These are phyloP conservation scores for Huntiella savannae DNA, from an alignment of 2,329 filamentous ascomycete species.

Conservation along the genomic window DNA sequence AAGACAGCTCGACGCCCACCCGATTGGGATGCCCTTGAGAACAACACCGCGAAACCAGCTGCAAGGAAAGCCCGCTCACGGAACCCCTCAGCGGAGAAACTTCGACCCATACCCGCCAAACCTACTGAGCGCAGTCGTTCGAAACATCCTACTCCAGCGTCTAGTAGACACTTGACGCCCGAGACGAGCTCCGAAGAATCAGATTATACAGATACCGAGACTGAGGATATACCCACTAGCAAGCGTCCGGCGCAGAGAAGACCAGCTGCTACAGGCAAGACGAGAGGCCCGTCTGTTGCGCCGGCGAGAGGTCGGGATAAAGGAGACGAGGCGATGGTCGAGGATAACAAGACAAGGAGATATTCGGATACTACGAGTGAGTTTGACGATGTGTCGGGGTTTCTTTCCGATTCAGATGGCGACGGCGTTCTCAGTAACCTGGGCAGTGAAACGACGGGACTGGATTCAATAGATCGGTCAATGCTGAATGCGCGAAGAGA, in stretches of 20 bases:
- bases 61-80: not conserved
- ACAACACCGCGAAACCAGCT: not conserved
- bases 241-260: not conserved
- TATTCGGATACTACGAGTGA: constrained; percentile 2
- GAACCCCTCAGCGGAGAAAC: too few species aligned
- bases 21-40: constrained; percentile 4
- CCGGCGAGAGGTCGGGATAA: too few species aligned
- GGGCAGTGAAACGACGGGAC: constrained; percentile 3
- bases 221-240: not conserved
- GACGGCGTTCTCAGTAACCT: constrained; percentile 4
- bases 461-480: constrained; percentile 1
- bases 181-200: constrained; percentile 6
- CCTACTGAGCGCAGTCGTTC: too few species aligned
- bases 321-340: too few species aligned
- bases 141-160: constrained; percentile 2
- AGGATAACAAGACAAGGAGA: too few species aligned
- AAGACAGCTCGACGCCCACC: not conserved
- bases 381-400: not conserved
- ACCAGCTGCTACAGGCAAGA: not conserved
- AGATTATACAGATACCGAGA: constrained; percentile 5
- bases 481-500: constrained; percentile 3
- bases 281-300: too few species aligned
- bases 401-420: not conserved
- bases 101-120: too few species aligned
- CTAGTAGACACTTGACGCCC: constrained; percentile 9